Evolutionary conservation across 352 stramenopile genomes (phyloP).

Genomic region (Globisporangium heterothallicum): DNA sequence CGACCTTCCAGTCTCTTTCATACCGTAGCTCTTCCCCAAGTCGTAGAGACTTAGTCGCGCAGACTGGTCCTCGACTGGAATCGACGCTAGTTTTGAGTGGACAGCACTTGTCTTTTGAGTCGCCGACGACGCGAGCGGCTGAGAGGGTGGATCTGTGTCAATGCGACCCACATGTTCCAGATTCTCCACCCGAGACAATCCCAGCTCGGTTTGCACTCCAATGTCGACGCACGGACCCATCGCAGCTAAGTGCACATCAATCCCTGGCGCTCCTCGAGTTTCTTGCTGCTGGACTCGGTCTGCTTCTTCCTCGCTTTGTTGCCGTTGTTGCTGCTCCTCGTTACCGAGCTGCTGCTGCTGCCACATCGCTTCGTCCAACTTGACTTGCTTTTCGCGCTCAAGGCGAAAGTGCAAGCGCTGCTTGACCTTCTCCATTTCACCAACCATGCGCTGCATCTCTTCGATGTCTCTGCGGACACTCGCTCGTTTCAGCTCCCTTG

Average conservation of each 20-base stretch:
- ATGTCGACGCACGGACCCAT: conserved; percentile 3
- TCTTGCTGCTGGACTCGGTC: conserved; percentile 10
- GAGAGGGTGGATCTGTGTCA: neutral
- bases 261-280: neutral
- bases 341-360: conserved; percentile 9
- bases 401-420: conserved; percentile 45
- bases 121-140: neutral
- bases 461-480: conserved; percentile 33
- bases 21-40: conserved; percentile 27
- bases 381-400: conserved; percentile 17
- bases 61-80: conserved; percentile 13
- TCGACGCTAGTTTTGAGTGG: neutral
- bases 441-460: conserved; percentile 43
- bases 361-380: conserved; percentile 13
- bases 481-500: conserved; percentile 19
- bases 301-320: conserved; percentile 2
- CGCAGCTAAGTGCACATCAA: neutral
- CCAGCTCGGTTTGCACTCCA: conserved; percentile 9
- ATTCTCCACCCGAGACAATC: neutral
- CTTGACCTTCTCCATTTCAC: conserved; percentile 61
- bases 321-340: conserved; percentile 1
- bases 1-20: conserved; percentile 3
- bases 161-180: neutral
- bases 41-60: conserved; percentile 36
- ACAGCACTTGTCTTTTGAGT: neutral